Evolutionary conservation across 768 basidiomycete species (phyloP).

Genomic region (Tricholoma bakamatsutake): DNA sequence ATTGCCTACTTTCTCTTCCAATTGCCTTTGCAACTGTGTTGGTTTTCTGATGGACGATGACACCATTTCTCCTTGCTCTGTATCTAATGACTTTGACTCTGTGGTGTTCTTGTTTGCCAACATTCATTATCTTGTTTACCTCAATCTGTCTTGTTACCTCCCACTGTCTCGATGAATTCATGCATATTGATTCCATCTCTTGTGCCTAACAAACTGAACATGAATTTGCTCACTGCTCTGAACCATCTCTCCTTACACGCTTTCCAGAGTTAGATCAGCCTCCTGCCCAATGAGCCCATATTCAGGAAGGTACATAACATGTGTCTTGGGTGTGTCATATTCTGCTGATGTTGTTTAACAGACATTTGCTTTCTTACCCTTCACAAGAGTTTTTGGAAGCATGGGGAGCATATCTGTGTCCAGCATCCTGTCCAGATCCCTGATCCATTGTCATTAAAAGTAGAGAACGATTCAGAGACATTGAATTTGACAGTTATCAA

Average conservation of each 20-base stretch:
- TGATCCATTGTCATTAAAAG: neutral
- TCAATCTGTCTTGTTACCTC: no score
- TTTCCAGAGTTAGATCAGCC: neutral
- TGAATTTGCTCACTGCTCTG: neutral
- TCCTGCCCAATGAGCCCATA: neutral
- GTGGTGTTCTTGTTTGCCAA: no score
- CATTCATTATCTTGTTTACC: no score
- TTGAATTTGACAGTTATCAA: neutral
- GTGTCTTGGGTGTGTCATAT: neutral
- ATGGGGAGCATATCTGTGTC: neutral
- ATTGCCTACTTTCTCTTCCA: no score
- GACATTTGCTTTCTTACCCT: neutral
- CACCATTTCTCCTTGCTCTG: no score
- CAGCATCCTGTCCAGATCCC: neutral
- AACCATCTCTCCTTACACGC: neutral
- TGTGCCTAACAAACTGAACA: neutral
- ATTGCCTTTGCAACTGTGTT: no score
- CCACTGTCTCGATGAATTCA: no score
- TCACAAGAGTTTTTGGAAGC: neutral
- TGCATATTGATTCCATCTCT: neutral
- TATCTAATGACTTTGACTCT: no score
- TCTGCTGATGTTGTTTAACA: neutral
- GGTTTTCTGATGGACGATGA: no score
- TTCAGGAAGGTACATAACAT: neutral
- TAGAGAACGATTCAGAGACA: neutral